Conservation (phyloP, 2,329 filamentous ascomycete genomes). For the Exserohilum turcica region DNA sequence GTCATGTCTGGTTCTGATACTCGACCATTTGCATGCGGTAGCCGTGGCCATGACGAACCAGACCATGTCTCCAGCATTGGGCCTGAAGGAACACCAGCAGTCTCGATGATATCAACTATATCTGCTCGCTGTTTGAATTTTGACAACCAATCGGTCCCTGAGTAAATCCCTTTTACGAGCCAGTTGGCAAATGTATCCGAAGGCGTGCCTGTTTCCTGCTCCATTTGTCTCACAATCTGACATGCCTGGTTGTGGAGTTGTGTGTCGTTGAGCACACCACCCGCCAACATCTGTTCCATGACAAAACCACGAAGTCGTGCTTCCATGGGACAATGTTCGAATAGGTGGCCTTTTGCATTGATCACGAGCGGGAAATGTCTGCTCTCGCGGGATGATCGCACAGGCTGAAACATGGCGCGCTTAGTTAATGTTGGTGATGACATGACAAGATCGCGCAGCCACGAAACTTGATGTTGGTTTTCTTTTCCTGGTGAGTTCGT, state of each 20-base stretch:
- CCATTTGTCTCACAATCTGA: constrained; percentile 30
- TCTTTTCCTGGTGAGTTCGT: background rate
- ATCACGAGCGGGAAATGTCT: constrained; percentile 19
- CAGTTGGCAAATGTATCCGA: constrained; percentile 33
- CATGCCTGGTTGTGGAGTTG: constrained; percentile 29
- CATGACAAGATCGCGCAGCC: constrained; percentile 35
- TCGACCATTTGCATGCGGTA: background rate
- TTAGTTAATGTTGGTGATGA: constrained; percentile 22
- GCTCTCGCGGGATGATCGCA: constrained; percentile 24
- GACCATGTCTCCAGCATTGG: background rate
- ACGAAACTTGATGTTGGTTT: constrained; percentile 18
- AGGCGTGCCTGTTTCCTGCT: constrained; percentile 23
- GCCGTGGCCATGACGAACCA: background rate
- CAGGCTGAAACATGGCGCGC: constrained; percentile 28
- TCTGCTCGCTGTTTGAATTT: constrained; percentile 21
- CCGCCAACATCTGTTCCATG: constrained; percentile 7
- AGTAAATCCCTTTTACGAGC: constrained; percentile 28
- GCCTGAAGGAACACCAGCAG: background rate
- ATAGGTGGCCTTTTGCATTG: constrained; percentile 24
- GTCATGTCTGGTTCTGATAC: background rate
- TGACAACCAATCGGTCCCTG: constrained; percentile 17
- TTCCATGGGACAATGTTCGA: constrained; percentile 33
- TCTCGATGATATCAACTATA: background rate
- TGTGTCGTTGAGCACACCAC: constrained; percentile 10
- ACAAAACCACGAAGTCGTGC: constrained; percentile 25